Evolutionary conservation across 371 early-diverging fungal genomes (phyloP).

Genomic region (Entomophthora muscae): DNA sequence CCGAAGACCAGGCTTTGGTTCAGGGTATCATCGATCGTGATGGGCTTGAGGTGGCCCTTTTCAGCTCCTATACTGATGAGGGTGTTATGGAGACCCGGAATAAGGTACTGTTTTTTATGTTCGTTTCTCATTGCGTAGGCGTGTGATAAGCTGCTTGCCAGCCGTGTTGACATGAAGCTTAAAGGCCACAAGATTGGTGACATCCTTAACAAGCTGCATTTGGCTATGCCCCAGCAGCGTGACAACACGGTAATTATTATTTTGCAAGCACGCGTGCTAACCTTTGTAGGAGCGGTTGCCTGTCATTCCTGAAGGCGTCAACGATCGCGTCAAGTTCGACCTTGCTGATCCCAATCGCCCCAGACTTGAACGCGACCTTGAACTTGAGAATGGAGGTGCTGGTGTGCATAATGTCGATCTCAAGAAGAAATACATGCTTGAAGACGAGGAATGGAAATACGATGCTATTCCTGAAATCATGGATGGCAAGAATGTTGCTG

Average conservation of each 20-base stretch:
- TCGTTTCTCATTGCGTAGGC: constrained; percentile 24
- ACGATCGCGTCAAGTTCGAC: constrained; percentile 52
- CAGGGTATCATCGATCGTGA: constrained; percentile 52
- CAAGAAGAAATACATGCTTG: constrained; percentile 73
- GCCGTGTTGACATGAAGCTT: constrained; percentile 92
- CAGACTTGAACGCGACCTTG: constrained; percentile 76
- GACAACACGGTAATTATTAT: constrained; percentile 39
- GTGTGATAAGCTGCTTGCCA: constrained; percentile 81
- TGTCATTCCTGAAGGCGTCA: constrained; percentile 62
- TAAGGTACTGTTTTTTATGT: constrained; percentile 11
- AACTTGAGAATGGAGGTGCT: constrained; percentile 79
- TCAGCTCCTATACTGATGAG: constrained; percentile 82
- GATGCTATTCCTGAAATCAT: constrained; percentile 98
- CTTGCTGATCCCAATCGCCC: constrained; percentile 64
- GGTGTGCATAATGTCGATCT: constrained; percentile 91
- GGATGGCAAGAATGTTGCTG: constrained; percentile 99
- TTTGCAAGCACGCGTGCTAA: neutral
- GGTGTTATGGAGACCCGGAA: constrained; percentile 94
- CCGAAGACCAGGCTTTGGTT: constrained; percentile 52
- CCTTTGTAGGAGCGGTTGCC: constrained; percentile 48
- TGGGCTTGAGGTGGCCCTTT: constrained; percentile 54
- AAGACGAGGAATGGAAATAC: constrained; percentile 88
- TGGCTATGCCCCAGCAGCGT: constrained; percentile 72
- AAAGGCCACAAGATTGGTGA: constrained; percentile 75
- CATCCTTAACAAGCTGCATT: constrained; percentile 86